A percentile compares a stretch with the other conserved stretches of the same genome.
Conservation (phyloP, 257 asterid genomes). For the Verbascum thapsus region DNA sequence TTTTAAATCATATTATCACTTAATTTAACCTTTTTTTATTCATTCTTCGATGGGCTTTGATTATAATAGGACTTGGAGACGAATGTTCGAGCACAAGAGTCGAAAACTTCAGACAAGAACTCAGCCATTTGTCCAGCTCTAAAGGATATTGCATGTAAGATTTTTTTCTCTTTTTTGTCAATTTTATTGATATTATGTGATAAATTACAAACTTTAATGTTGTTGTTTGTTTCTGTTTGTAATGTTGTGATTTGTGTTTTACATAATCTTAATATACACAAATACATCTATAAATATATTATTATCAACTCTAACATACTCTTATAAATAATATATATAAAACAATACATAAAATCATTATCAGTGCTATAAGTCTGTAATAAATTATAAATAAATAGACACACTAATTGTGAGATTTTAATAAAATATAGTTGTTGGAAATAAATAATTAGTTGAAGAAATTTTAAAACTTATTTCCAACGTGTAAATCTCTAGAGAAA, state of each 20-base stretch:
- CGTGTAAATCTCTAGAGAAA: conserved; percentile 56
- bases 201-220: conserved; percentile 7
- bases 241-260: too few species aligned
- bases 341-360: too few species aligned
- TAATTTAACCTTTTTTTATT: neutral
- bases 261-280: too few species aligned
- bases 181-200: neutral
- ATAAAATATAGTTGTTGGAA: too few species aligned
- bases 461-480: too few species aligned
- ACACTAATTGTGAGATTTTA: too few species aligned
- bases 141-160: conserved; percentile 76
- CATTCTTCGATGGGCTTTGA: conserved; percentile 12
- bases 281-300: too few species aligned
- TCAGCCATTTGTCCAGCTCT: conserved; percentile 61
- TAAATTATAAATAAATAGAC: too few species aligned
- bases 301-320: too few species aligned
- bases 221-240: conserved; percentile 11
- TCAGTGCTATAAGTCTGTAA: too few species aligned
- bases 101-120: conserved; percentile 68
- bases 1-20: neutral
- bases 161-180: conserved; percentile 8
- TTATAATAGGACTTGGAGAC: conserved; percentile 75
- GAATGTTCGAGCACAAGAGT: conserved; percentile 81
- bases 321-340: too few species aligned
- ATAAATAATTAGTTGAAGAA: too few species aligned